These are phyloP conservation scores for Trichoderma endophyticum DNA, from an alignment of 2,329 filamentous ascomycete genomes.

Conservation along the genomic window DNA sequence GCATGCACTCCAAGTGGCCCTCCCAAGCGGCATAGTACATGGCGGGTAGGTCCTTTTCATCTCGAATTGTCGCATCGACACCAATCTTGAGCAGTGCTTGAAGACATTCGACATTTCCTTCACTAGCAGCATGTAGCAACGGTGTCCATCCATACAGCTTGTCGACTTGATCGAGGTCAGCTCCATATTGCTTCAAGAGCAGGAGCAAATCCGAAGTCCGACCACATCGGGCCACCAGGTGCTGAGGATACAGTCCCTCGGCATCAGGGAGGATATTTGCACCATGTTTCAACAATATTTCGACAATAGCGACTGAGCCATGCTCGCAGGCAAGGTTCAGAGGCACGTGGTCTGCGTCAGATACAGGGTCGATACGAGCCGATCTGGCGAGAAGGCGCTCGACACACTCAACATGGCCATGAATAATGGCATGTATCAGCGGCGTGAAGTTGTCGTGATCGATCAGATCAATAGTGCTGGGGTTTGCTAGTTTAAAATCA, in stretches of 20 bases:
- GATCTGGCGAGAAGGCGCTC: conserved; percentile 71
- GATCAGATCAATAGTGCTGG: conserved; percentile 76
- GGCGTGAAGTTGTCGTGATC: conserved; percentile 98
- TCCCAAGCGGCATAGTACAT: conserved; percentile 99
- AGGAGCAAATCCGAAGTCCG: conserved; percentile 76
- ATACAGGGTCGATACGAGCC: conserved; percentile 80
- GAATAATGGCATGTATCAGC: conserved; percentile 90
- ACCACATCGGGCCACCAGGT: conserved; percentile 87
- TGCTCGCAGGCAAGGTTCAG: conserved; percentile 94
- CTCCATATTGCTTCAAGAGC: conserved; percentile 79
- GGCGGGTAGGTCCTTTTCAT: conserved; percentile 89
- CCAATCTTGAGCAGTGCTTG: conserved; percentile 76
- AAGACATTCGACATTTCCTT: conserved; percentile 88
- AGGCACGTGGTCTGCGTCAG: conserved; percentile 88
- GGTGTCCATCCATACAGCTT: conserved; percentile 98
- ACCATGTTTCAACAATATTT: conserved; percentile 75
- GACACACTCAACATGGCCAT: conserved; percentile 77
- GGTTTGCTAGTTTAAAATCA: conserved; percentile 48
- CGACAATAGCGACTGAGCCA: conserved; percentile 79
- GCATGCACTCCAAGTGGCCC: conserved; percentile 92
- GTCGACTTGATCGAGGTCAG: conserved; percentile 86
- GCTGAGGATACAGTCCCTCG: conserved; percentile 94
- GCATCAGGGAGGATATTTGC: conserved; percentile 88
- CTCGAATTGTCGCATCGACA: conserved; percentile 73
- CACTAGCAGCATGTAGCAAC: conserved; percentile 91